These are phyloP conservation scores for Aspergillus persii DNA, from an alignment of 2,329 filamentous ascomycete species.

Conservation along the genomic window DNA sequence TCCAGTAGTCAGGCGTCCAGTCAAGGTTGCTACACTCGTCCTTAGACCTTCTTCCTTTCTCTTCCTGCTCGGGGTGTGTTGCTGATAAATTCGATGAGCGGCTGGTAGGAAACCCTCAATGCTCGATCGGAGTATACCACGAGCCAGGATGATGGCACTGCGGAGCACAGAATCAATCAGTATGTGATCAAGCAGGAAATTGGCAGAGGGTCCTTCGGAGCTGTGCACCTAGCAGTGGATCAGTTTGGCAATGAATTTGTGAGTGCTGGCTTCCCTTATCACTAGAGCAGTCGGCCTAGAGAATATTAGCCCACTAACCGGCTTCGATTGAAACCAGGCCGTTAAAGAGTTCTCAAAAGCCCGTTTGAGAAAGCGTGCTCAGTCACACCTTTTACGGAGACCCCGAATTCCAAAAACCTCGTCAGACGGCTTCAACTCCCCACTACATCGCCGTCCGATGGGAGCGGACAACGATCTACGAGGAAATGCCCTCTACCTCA, in stretches of 20 bases:
- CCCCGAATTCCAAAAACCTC: slow-evolving; percentile 55
- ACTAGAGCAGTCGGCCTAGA: slow-evolving; percentile 6
- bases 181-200: slow-evolving; percentile 94
- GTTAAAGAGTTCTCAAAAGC: slow-evolving; percentile 98
- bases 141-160: slow-evolving; percentile 75
- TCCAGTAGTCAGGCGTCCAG: slow-evolving; percentile 58
- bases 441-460: slow-evolving; percentile 59
- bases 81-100: neutral
- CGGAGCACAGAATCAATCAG: slow-evolving; percentile 88
- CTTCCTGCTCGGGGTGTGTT: neutral
- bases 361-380: slow-evolving; percentile 80
- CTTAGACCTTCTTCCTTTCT: neutral
- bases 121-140: slow-evolving; percentile 83
- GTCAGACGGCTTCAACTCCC: slow-evolving; percentile 61
- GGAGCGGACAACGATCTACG: slow-evolving; percentile 51
- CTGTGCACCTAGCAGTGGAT: slow-evolving; percentile 85
- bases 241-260: slow-evolving; percentile 93
- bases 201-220: slow-evolving; percentile 91
- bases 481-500: slow-evolving; percentile 76
- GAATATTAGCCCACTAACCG: slow-evolving; percentile 13
- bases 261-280: slow-evolving; percentile 37
- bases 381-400: slow-evolving; percentile 78
- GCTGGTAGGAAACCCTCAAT: slow-evolving; percentile 77
- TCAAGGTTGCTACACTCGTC: slow-evolving; percentile 52
- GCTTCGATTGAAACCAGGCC: slow-evolving; percentile 56